Base-by-base conservation (phyloP, 2,329 filamentous ascomycete species). In the Xylaria sp. region DNA sequence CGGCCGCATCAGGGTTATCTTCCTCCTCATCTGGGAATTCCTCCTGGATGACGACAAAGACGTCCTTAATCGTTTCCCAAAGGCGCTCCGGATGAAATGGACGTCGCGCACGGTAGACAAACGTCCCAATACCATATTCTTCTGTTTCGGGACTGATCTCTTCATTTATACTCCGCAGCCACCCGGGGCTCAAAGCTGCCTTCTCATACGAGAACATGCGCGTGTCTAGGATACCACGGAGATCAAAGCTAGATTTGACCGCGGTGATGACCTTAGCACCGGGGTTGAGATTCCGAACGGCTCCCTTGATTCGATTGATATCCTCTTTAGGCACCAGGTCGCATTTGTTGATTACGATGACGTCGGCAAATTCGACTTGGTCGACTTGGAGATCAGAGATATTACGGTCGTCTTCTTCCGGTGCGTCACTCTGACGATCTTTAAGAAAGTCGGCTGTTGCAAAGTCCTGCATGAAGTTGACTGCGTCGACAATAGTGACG, bases 351-450 rank as follows among this genome's bases (percentile, higher is more conserved):
- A 91, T 76, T 3, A 91, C 81, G 13, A 92, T 82, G 6, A 91
- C 88, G 66, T 92, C 88, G 0, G 89, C 88, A 67, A 92, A 92
- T 74, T 92, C 90, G 61, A 92, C 90, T 69, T 92, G 89, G 67
- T 92, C 89, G 0, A 90, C 88, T 82, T 91, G 90, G 0, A 92
- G 80, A 66, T 92, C 89, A 0, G 88, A 90, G 2, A 92, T 89
- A 0, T 88, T 91, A 0, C 89, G 79, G 66, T 92, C 88, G 62
- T 92, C 90, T 66, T 92, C 89, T 0, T 85, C 73, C 4, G 84
- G 79, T 1, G 88, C 85, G 27, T 89, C 86, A 2, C 41, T 80
- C 57, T 84, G 86, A 1, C 89, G 82, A 21, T 86, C 83, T 0
- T 87, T 88, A 0, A 92, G 75, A 13, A 92, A 82, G 59, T 92